Percentiles rank a stretch among this genome's conserved stretches.
These are phyloP conservation scores for Lolium rigidum DNA, from an alignment of 176 grass and related monocot genomes.

Conservation along the genomic window DNA sequence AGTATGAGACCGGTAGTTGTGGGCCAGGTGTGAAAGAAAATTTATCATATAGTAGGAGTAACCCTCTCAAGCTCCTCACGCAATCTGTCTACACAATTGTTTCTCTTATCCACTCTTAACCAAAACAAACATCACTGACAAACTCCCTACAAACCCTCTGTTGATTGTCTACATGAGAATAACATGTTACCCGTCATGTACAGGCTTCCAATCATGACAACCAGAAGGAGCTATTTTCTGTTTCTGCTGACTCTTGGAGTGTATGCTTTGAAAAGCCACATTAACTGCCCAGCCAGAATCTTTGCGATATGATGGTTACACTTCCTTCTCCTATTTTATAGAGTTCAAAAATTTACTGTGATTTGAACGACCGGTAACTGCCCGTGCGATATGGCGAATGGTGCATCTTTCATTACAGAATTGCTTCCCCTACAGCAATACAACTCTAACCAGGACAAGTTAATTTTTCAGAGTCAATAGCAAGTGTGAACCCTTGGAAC, in stretches of 20 bases:
- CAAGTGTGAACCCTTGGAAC: neutral
- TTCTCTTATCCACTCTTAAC: neutral
- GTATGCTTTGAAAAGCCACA: neutral
- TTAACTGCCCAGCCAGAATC: neutral
- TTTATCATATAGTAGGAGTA: neutral
- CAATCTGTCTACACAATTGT: neutral
- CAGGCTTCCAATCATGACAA: slow-evolving; percentile 7
- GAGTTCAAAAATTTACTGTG: neutral
- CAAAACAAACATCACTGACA: slow-evolving; percentile 10
- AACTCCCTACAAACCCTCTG: neutral
- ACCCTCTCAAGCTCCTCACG: neutral
- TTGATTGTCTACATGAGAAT: neutral
- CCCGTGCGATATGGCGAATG: neutral
- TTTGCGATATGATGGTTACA: neutral
- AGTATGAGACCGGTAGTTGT: neutral
- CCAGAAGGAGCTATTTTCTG: neutral
- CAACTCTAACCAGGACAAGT: neutral
- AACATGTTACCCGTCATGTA: neutral
- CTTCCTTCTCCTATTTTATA: neutral
- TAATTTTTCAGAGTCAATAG: neutral
- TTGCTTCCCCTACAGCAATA: neutral
- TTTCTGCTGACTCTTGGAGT: neutral
- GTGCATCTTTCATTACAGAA: neutral
- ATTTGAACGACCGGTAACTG: neutral
- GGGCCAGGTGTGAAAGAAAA: neutral